Evolutionary conservation across 2,329 filamentous ascomycete species (phyloP).

Genomic region (Nemania sp.): DNA sequence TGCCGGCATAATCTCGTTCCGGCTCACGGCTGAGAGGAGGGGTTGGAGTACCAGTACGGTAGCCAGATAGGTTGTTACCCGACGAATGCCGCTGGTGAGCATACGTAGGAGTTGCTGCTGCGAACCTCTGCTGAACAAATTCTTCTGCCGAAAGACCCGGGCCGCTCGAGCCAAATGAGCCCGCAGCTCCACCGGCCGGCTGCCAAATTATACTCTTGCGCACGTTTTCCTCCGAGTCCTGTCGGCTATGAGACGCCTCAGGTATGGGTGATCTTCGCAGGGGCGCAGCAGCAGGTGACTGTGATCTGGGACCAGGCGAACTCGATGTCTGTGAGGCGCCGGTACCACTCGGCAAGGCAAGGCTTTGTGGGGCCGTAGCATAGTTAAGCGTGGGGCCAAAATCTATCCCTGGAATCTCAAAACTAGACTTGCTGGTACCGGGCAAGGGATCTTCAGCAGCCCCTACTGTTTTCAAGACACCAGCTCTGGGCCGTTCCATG

Average conservation of each 20-base stretch:
- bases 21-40: slow-evolving; percentile 47
- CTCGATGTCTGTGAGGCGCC: slow-evolving; percentile 36
- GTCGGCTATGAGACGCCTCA: slow-evolving; percentile 46
- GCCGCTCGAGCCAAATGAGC: slow-evolving; percentile 51
- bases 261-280: slow-evolving; percentile 25
- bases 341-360: slow-evolving; percentile 25
- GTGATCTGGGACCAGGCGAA: slow-evolving; percentile 38
- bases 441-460: slow-evolving; percentile 40
- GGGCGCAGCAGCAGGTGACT: slow-evolving; percentile 27
- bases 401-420: slow-evolving; percentile 73
- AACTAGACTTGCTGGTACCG: slow-evolving; percentile 36
- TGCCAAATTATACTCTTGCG: slow-evolving; percentile 78
- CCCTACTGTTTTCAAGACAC: slow-evolving; percentile 79
- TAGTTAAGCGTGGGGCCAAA: slow-evolving; percentile 85
- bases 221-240: slow-evolving; percentile 55
- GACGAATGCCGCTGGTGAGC: slow-evolving; percentile 64
- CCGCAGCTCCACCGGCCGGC: slow-evolving; percentile 60
- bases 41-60: slow-evolving; percentile 47
- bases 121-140: slow-evolving; percentile 76
- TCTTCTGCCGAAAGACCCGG: slow-evolving; percentile 70
- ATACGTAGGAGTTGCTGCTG: slow-evolving; percentile 57
- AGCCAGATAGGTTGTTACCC: slow-evolving; percentile 48
- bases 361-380: slow-evolving; percentile 30
- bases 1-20: slow-evolving; percentile 46
- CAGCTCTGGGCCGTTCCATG: slow-evolving; percentile 71